Base-by-base conservation (phyloP, 768 basidiomycete genomes). In the Dioszegia aurantiaca region DNA sequence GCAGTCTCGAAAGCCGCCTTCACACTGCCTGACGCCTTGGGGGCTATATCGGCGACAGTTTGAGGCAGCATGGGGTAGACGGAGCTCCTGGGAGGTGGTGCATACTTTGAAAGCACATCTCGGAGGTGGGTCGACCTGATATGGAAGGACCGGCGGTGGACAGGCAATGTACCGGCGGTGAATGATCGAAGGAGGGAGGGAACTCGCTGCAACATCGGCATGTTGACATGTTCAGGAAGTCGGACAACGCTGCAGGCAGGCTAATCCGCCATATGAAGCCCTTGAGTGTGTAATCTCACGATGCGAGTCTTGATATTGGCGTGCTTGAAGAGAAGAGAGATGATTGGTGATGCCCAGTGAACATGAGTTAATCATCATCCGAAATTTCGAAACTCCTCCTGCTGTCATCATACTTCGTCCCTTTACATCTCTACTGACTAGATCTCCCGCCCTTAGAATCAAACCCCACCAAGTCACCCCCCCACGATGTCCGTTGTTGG, bases 1-100 rank as follows among this genome's bases (percentile, higher is more conserved):
- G 54, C 23, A 12, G 72, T 73, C 43, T 58, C 46, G 58, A 67
- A 73, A n/a, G 40, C 40, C 10, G 14, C 41, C 17, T 17, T 42
- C 19, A 3, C 24, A 3, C 37, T 8, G n/a, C 10, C 48, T 19
- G 26, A 3, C 1, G 19, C 4, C n/a, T 9, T n/a, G 17, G 37
- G 36, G 23, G 51, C 19, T n/a, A 53, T n/a, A 9, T 55, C 46
- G 12, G 23, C 23, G 41, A 52, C 17, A 12, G 26, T 26, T 26
- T 61, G 43, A 23, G 54, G 54, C 3, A 53, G 51, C 6, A 53
- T 27, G 23, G 51, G 51, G 10, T 36, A 40, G n/a, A 28, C 8
- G 11, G 33, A 14, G 9, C 4, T 1, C 16, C 30, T 17, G 5
- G 44, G 3, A 3, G 36, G 10, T 10, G 33, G 12, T 0, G 31